Base-by-base conservation (phyloP, 1,284 basidiomycete species). In the Austroboletus novae-zelandiae region DNA sequence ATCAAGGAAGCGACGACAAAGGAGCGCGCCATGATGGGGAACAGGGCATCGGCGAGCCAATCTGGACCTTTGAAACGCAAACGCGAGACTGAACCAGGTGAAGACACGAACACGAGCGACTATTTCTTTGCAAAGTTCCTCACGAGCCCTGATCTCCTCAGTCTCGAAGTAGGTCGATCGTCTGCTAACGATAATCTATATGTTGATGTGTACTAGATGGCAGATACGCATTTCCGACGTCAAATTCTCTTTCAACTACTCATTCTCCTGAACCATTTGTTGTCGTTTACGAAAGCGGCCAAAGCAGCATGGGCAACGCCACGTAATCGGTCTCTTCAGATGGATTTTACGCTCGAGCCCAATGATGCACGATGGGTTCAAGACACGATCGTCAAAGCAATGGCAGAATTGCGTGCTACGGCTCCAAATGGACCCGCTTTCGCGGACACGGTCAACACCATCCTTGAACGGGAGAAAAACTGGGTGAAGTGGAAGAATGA, bases 71-170 rank as follows among this genome's bases (percentile, higher is more conserved):
- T 81, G 47, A 89, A 89, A 67, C 75, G 83, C 45, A 86, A 87
- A 68, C 79, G 86, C 27, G 86, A 86, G 25, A 61, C 70, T 15
- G 79, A 81, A 29, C 52, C 64, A 1, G 72, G 75, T 37, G 78
- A 79, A 57, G 76, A 71, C 25, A 73, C 73, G 43, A 71, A 70
- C 14, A 69, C 68, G 31, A 82, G 75, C 45, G 84, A 91, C 57
- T 92, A 91, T 65, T 94, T 94, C 70, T 95, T 94, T 62, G 91
- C 93, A 13, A 94, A 94, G 64, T 94, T 91, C 68, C 73, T 96
- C 40, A 94, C 92, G 0, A 91, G 85, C 52, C 86, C 89, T 0
- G 89, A 92, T 41, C 72, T 96, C 18, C 75, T 95, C 27, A 91
- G 91, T 46, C 83, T 94, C 46, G 91, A 96, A 78, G 91, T 91